Conservation (phyloP, 192 early-diverging fungal genomes). For the Piromyces finnis region DNA sequence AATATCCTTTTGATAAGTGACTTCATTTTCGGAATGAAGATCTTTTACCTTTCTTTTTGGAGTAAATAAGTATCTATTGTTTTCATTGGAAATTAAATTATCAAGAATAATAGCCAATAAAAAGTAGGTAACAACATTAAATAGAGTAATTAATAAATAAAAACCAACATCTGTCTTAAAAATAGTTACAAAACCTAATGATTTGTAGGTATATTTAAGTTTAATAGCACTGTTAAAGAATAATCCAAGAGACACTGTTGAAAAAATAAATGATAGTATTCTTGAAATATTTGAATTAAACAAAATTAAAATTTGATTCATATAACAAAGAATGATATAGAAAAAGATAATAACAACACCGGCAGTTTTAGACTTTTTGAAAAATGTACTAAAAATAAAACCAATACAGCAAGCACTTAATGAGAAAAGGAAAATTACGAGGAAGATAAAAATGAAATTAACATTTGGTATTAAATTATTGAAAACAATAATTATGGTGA, state of each 20-base stretch:
- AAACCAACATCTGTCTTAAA: not conserved
- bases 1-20: not conserved
- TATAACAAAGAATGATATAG: not conserved
- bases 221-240: not conserved
- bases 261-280: not conserved
- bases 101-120: not conserved
- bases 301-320: not conserved
- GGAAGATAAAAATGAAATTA: not conserved
- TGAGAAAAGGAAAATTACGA: not conserved
- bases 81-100: not conserved
- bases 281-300: not conserved
- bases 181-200: not conserved
- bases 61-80: not conserved
- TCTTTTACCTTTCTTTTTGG: not conserved
- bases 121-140: not conserved
- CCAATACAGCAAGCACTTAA: not conserved
- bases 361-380: not conserved
- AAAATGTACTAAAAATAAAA: not conserved
- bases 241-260: not conserved
- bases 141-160: not conserved
- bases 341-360: not conserved
- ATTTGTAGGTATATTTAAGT: not conserved
- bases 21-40: not conserved
- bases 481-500: not conserved
- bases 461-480: not conserved